These are phyloP conservation scores for Botrytis fragariae DNA, from an alignment of 2,329 filamentous ascomycete species.

Conservation along the genomic window DNA sequence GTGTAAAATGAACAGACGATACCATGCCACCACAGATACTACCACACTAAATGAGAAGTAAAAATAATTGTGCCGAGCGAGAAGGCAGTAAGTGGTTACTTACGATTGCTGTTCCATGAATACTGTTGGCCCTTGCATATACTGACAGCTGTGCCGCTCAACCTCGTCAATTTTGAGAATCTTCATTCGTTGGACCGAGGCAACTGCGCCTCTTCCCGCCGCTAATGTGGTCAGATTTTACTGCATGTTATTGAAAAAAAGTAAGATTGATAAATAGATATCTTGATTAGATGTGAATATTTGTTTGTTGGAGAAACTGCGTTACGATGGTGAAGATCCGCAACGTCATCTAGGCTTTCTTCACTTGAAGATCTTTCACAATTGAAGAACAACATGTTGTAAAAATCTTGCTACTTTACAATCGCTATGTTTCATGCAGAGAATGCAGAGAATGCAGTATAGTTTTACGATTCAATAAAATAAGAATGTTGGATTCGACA, in stretches of 20 bases:
- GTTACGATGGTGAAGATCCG: not conserved
- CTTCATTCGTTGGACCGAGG: constrained; percentile 14
- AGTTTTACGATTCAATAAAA: too few species aligned
- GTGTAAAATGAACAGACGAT: not conserved
- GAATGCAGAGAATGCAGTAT: too few species aligned
- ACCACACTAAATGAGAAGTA: constrained; percentile 16
- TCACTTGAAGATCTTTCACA: not conserved
- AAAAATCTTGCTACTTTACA: not conserved
- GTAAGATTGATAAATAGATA: constrained; percentile 10
- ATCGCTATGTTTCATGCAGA: too few species aligned
- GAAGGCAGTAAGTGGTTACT: constrained; percentile 11
- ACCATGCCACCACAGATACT: not conserved
- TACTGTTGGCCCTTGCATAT: constrained; percentile 18
- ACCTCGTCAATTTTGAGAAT: constrained; percentile 7
- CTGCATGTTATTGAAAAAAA: not conserved
- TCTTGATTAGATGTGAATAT: not conserved
- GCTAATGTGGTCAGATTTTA: constrained; percentile 12
- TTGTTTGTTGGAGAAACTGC: not conserved
- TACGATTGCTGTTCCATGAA: not conserved
- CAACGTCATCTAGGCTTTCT: not conserved
- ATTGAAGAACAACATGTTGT: not conserved
- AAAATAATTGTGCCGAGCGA: constrained; percentile 5
- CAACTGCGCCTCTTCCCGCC: constrained; percentile 20
- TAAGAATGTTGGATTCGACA: not conserved
- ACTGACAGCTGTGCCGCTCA: constrained; percentile 17